Conservation (phyloP, 768 basidiomycete genomes). For the Holtermanniella nyarrowii region DNA sequence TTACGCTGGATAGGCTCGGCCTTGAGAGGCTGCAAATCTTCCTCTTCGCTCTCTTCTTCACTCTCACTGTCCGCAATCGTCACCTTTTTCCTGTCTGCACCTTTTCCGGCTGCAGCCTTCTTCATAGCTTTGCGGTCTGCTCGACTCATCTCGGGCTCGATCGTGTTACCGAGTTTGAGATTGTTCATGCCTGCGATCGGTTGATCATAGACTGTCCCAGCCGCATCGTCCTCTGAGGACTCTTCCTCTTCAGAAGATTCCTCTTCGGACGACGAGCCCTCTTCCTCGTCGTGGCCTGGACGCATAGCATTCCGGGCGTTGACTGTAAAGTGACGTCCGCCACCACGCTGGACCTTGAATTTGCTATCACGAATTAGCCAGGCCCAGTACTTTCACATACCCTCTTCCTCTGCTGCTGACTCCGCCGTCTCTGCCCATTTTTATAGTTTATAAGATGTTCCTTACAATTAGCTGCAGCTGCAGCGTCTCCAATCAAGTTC, state of each 20-base stretch:
- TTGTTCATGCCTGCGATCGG: slow-evolving; percentile 22
- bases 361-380: slow-evolving; percentile 48
- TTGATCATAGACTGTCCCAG: slow-evolving; percentile 27
- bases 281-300: slow-evolving; percentile 10
- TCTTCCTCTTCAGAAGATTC: slow-evolving; percentile 20
- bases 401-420: background rate
- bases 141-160: slow-evolving; percentile 52
- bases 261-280: slow-evolving; percentile 22
- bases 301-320: slow-evolving; percentile 1
- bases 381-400: background rate
- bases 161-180: slow-evolving; percentile 42
- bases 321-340: slow-evolving; percentile 61
- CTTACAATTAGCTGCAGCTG: no score
- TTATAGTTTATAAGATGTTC: no score
- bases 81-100: slow-evolving; percentile 28
- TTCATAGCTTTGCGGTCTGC: slow-evolving; percentile 67
- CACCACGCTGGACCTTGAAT: slow-evolving; percentile 78
- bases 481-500: no score
- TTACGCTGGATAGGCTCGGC: slow-evolving; percentile 1
- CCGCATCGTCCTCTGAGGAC: slow-evolving; percentile 43
- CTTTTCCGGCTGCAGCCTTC: slow-evolving; percentile 51
- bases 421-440: background rate
- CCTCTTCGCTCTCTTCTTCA: slow-evolving; percentile 10
- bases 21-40: slow-evolving; percentile 2
- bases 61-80: slow-evolving; percentile 27